Percentiles rank a stretch among this genome's conserved stretches.
Evolutionary conservation across 129 eudicot species (phyloP).

Genomic region (Apium graveolens): DNA sequence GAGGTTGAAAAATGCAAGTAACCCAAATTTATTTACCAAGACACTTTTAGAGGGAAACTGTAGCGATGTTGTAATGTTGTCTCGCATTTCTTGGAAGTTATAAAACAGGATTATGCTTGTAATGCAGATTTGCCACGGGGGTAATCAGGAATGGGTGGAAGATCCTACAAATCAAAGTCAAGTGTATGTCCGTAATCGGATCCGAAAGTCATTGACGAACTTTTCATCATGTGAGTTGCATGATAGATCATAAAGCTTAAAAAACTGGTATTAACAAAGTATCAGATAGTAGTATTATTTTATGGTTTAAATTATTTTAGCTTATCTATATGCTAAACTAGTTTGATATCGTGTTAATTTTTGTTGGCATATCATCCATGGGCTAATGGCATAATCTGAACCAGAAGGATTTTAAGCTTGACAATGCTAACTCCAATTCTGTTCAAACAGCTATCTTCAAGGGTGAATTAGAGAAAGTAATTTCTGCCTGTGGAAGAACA

Average conservation of each 20-base stretch:
- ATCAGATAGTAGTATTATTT: too few relatives aligned
- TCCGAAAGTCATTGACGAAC: constrained; percentile 46
- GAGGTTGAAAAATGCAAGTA: too few relatives aligned
- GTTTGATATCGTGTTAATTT: background rate
- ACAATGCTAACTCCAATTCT: background rate
- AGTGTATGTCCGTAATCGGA: constrained; percentile 75
- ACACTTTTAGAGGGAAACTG: background rate
- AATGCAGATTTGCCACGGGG: constrained; percentile 59
- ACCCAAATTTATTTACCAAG: background rate
- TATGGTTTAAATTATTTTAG: background rate
- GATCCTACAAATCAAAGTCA: constrained; percentile 85
- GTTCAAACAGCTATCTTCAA: constrained; percentile 52
- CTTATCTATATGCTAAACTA: background rate
- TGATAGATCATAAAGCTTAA: constrained; percentile 2
- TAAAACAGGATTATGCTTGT: background rate
- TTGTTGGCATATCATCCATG: too few relatives aligned
- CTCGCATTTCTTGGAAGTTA: constrained; percentile 8
- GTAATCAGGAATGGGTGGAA: constrained; percentile 86
- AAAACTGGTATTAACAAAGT: too few relatives aligned
- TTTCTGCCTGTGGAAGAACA: constrained; percentile 61
- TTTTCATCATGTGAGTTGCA: constrained; percentile 46
- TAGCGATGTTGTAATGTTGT: background rate
- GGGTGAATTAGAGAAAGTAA: constrained; percentile 51
- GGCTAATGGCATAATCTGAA: too few relatives aligned
- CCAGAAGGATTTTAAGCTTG: background rate